A percentile compares a stretch with the other conserved stretches of the same genome.
Evolutionary conservation across 2,329 filamentous ascomycete genomes (phyloP).

Genomic region (Tricladium varicosporioides): DNA sequence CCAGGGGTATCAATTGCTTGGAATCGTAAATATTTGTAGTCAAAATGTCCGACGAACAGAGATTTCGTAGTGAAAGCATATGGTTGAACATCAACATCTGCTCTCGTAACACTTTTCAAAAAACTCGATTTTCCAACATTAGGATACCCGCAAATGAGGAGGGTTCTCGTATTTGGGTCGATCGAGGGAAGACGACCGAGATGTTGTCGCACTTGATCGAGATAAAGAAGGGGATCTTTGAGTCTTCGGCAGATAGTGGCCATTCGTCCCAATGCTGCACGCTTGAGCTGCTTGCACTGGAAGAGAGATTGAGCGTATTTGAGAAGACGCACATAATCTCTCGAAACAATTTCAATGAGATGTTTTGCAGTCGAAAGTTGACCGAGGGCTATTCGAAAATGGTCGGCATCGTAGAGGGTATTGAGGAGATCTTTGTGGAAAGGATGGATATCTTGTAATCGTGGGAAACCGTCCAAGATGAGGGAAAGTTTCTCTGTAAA

Average conservation of each 20-base stretch:
- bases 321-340: constrained; percentile 93
- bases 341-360: constrained; percentile 90
- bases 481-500: constrained; percentile 90
- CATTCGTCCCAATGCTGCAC: constrained; percentile 94
- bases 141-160: constrained; percentile 95
- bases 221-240: constrained; percentile 91
- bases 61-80: constrained; percentile 99
- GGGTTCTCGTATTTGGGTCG: constrained; percentile 93
- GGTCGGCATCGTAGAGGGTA: constrained; percentile 97
- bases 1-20: constrained; percentile 98
- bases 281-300: constrained; percentile 99
- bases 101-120: constrained; percentile 84
- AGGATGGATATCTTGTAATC: constrained; percentile 90
- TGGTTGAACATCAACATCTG: constrained; percentile 94
- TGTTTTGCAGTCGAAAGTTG: constrained; percentile 96
- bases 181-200: constrained; percentile 96
- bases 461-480: constrained; percentile 90
- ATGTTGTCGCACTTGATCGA: constrained; percentile 96
- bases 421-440: constrained; percentile 88
- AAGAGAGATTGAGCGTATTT: constrained; percentile 97
- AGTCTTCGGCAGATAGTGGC: constrained; percentile 92
- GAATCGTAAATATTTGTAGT: constrained; percentile 90
- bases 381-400: constrained; percentile 94
- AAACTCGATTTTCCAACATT: constrained; percentile 98
- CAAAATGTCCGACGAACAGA: constrained; percentile 95